Percentiles rank a stretch among this genome's conserved stretches.
Evolutionary conservation across 176 grass and related monocot genomes (phyloP).

Genomic region (Themeda triandra): DNA sequence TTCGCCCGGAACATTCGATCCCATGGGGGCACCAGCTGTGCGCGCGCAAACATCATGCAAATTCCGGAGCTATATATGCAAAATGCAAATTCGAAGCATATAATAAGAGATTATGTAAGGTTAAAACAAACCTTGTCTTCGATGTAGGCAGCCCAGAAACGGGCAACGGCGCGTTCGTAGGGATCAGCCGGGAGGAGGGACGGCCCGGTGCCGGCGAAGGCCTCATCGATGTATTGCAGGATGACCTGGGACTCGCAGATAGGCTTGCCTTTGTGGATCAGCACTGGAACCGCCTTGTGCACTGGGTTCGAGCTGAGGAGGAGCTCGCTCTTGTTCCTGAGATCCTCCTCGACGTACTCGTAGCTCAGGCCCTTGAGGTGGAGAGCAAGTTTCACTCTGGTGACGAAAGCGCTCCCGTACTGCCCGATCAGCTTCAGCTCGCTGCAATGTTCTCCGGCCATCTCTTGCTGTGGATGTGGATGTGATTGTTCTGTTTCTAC

Average conservation of each 20-base stretch:
- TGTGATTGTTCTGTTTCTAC: not conserved
- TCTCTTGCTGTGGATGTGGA: not conserved
- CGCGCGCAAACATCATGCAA: too few species aligned
- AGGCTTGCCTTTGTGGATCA: too few species aligned
- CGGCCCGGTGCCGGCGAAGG: too few species aligned
- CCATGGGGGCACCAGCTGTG: not conserved
- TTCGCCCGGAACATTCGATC: too few species aligned
- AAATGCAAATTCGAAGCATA: not conserved
- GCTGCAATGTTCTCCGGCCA: not conserved
- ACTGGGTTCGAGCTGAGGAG: constrained; percentile 56
- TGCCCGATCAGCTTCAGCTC: constrained; percentile 42
- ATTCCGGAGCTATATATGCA: not conserved
- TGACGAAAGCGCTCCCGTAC: constrained; percentile 26
- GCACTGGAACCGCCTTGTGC: constrained; percentile 2
- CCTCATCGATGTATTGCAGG: too few species aligned
- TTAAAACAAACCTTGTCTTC: not conserved
- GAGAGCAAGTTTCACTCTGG: not conserved
- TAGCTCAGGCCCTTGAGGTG: constrained; percentile 49
- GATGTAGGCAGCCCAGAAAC: too few species aligned
- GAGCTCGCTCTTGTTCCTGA: constrained; percentile 41
- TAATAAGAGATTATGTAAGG: not conserved
- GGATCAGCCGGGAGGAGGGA: too few species aligned
- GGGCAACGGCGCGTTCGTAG: too few species aligned
- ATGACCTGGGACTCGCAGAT: too few species aligned
- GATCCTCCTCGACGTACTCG: constrained; percentile 43